These are phyloP conservation scores for Erythrobasidium yunnanense DNA, from an alignment of 768 basidiomycete genomes.

Conservation along the genomic window DNA sequence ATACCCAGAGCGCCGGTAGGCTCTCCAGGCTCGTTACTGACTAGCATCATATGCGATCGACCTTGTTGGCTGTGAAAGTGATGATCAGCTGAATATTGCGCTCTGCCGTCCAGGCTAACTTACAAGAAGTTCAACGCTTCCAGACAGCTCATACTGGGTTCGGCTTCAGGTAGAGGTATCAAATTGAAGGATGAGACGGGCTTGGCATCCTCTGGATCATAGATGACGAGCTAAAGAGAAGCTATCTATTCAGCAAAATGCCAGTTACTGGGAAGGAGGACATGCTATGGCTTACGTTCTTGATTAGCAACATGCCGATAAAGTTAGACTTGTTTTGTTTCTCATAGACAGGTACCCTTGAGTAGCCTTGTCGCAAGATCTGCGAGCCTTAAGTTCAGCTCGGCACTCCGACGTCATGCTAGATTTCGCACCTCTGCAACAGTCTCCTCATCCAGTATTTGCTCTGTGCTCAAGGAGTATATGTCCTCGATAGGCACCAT, in stretches of 20 bases:
- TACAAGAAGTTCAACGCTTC: conserved; percentile 85
- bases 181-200: conserved; percentile 66
- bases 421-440: conserved; percentile 59
- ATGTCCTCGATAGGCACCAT: conserved; percentile 85
- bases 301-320: conserved; percentile 54
- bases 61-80: conserved; percentile 57
- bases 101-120: neutral
- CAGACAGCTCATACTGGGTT: conserved; percentile 79
- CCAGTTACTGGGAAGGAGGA: neutral
- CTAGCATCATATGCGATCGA: conserved; percentile 76
- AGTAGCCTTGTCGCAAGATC: conserved; percentile 58
- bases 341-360: conserved; percentile 78
- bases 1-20: conserved; percentile 80
- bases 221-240: conserved; percentile 58
- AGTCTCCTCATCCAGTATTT: conserved; percentile 62
- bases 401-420: neutral
- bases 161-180: conserved; percentile 77
- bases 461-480: conserved; percentile 65
- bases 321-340: conserved; percentile 60
- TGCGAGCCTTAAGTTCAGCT: conserved; percentile 4
- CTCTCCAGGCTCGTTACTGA: conserved; percentile 70
- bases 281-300: neutral
- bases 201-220: conserved; percentile 68
- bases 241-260: neutral
- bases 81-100: neutral